Base-by-base conservation (phyloP, 768 basidiomycete genomes). In the Austroboletus festivus region DNA sequence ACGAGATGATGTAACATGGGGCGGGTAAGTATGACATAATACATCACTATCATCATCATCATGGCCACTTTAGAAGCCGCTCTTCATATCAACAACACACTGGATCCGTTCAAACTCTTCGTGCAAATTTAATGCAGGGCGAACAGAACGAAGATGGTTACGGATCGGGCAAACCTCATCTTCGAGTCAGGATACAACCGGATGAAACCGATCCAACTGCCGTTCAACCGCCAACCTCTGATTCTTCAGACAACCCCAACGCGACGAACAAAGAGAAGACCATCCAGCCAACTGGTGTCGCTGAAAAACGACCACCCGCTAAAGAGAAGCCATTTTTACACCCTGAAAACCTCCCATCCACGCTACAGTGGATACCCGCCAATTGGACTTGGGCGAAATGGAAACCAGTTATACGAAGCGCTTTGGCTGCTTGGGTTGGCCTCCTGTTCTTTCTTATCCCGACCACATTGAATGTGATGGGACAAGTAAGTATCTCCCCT, bases 321-420 rank as follows among this genome's bases (percentile, higher is more conserved):
- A 39, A 42, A 44, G 23, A 38, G 24, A 15, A n/a, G 15, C 23
- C 31, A 3, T 35, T 34, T 7, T 50, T 26, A 39, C 40, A 10
- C 24, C 11, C 21, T 2, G 20, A 52, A 20, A 55, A 31, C 21
- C 49, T 72, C 6, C 76, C 74, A 0, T 9, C 51, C 19, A 43
- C 56, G 44, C 51, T 81, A 30, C 62, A 64, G 26, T 89, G 86
- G 86, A 76, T 86, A 19, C 70, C 73, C 2, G 68, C 64, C 15
- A 86, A 83, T 49, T 76, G 70, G 63, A 78, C 68, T 0, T 82
- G 78, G 76, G 65, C 77, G 16, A 82, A 79, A 56, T 50, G 82
- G 55, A 85, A 84, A 64, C 81, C 83, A 3, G 78, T 75, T 10
- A 68, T 89, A 33, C 79, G 87, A 46, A 79, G 79, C 52, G 77